Base-by-base conservation (phyloP, 2,329 filamentous ascomycete species). In the Chrysoporthe cubensis region DNA sequence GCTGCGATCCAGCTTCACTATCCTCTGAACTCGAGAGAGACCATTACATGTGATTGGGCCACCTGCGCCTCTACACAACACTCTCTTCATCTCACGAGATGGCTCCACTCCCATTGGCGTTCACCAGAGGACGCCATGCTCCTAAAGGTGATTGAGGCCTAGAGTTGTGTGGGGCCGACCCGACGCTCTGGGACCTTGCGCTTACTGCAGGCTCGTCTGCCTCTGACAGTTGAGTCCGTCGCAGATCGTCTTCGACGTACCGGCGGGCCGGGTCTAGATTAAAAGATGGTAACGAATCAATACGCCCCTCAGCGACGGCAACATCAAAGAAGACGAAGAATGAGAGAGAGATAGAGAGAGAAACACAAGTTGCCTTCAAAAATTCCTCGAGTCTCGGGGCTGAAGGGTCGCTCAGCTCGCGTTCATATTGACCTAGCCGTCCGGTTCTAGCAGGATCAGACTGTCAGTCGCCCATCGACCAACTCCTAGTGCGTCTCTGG, bases 171-270 rank as follows among this genome's bases (percentile, higher is more conserved):
- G 34, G 52, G 52, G 58, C 43, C 48, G 58, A 46, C 42, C 40
- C 44, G 43, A 61, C 40, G 26, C 32, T 34, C 50, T 54, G 50
- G 50, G 50, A 54, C 50, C 50, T 54, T 21, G 50, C 50, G 50
- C 21, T 48, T 44, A 42, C 26, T 32, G 44, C 58, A 9, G 42
- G 42, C 4, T 54, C 11, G 13, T 16, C 14, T 26, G 11, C 26
- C 13, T 54, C 21, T 54, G 21, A 54, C 50, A 43, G n/a, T 3
- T 21, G 57, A 7, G 9, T 48, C 14, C 40, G 58, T 32, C 13
- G 58, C 42, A 21, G 26, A 21, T 34, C n/a, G 42, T 40, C 37
- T 40, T 40, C 9, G 9, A 9, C 6, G 40, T 32, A 40, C 58
- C 40, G 21, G 58, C 43, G 14, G 58, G 58, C 42, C 26, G 42